A percentile compares a stretch with the other conserved stretches of the same genome.
phyloP scores from a whole-genome alignment of 2,329 filamentous ascomycete genomes.

The Penicillium griseofulvum region DNA sequence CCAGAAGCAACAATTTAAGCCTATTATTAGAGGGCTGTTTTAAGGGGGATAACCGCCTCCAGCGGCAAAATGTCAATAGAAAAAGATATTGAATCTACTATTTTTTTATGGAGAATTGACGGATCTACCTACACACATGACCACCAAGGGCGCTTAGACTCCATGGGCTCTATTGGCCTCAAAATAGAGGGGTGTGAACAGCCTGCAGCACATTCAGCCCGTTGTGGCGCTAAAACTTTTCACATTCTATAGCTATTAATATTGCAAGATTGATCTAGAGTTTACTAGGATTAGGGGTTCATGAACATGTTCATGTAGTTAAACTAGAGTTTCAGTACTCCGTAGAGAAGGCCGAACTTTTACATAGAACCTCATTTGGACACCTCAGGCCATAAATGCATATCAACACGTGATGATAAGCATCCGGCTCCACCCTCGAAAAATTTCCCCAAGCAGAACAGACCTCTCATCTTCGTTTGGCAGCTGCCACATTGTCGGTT shows the following conservation, averaged over 20 bases:
- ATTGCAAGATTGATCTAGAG: neutral
- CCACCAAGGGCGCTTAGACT: constrained; percentile 22
- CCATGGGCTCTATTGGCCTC: constrained; percentile 19
- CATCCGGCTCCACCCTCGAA: constrained; percentile 35
- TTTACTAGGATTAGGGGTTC: neutral
- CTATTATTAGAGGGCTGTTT: constrained; percentile 1
- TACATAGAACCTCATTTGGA: neutral
- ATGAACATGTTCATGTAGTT: neutral
- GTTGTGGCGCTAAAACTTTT: neutral
- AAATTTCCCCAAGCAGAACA: constrained; percentile 38
- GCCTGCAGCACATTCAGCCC: constrained; percentile 1
- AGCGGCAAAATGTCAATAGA: neutral
- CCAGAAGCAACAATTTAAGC: neutral
- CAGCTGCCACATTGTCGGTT: constrained; percentile 27
- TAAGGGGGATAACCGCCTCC: neutral
- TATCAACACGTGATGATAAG: constrained; percentile 47
- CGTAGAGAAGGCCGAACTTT: neutral
- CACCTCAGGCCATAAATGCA: constrained; percentile 21
- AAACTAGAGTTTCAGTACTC: neutral
- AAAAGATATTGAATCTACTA: constrained; percentile 1
- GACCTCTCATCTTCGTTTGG: constrained; percentile 22
- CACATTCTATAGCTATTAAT: neutral
- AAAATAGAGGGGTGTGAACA: neutral
- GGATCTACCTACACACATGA: constrained; percentile 25
- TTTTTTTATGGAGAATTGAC: neutral